Evolutionary conservation across 495 filamentous ascomycete species (phyloP).

Genomic region (Eremomyces bilateralis): DNA sequence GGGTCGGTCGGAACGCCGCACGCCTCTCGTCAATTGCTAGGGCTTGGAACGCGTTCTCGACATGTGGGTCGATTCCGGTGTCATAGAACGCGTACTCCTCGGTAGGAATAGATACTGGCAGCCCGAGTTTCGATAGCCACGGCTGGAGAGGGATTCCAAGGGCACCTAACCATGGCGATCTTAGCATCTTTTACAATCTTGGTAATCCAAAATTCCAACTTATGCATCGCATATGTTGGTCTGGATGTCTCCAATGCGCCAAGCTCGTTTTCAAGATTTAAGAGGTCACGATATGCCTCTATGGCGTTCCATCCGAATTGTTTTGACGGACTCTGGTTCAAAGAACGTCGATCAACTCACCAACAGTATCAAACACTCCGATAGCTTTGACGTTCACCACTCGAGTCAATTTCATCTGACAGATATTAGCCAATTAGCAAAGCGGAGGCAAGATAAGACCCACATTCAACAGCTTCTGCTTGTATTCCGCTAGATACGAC

Average conservation of each 20-base stretch:
- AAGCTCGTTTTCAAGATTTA: too few species aligned
- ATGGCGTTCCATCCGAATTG: too few species aligned
- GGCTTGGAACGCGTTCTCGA: slow-evolving; percentile 38
- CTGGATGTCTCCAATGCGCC: too few species aligned
- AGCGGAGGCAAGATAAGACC: slow-evolving; percentile 5
- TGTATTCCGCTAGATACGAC: background rate
- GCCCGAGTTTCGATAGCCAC: slow-evolving; percentile 10
- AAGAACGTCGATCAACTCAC: too few species aligned
- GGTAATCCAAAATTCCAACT: slow-evolving; percentile 3
- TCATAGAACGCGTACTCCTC: background rate
- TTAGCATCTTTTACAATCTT: too few species aligned
- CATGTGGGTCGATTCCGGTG: slow-evolving; percentile 14
- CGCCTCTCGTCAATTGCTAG: slow-evolving; percentile 35
- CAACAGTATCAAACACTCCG: slow-evolving; percentile 41
- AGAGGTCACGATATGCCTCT: too few species aligned
- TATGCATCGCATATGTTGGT: slow-evolving; percentile 7
- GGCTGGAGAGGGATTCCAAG: background rate
- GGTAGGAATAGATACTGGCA: background rate
- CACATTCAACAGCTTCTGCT: slow-evolving; percentile 1
- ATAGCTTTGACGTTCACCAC: slow-evolving; percentile 25
- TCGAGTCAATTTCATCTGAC: slow-evolving; percentile 1
- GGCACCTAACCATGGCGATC: background rate
- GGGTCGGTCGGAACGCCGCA: slow-evolving; percentile 27
- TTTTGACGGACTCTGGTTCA: too few species aligned
- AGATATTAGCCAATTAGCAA: slow-evolving; percentile 3